Conservation (phyloP, 495 filamentous ascomycete species). For the Penicillium arizonense region DNA sequence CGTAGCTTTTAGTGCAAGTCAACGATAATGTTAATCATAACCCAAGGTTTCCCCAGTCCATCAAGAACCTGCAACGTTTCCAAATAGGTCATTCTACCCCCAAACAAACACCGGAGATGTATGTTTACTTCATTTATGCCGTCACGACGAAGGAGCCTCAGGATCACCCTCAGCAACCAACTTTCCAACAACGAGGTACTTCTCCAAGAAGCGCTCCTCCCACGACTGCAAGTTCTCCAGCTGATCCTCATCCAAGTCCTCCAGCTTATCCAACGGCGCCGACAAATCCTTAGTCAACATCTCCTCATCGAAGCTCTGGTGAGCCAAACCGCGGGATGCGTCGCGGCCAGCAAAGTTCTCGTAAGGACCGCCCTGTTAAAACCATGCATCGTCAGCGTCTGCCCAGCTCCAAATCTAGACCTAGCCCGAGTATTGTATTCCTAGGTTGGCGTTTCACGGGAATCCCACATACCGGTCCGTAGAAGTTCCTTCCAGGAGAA, state of each 20-base stretch:
- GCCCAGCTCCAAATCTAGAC: neutral
- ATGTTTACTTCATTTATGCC: neutral
- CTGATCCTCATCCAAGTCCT: conserved; percentile 73
- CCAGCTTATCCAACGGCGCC: conserved; percentile 78
- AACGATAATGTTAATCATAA: no score
- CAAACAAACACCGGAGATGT: neutral
- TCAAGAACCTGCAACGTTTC: no score
- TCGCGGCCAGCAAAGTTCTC: conserved; percentile 94
- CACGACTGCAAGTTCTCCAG: conserved; percentile 80
- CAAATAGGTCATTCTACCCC: no score
- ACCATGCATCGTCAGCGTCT: conserved; percentile 6
- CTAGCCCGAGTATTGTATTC: neutral
- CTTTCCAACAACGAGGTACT: conserved; percentile 93
- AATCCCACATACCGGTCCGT: conserved; percentile 62
- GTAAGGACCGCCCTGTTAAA: conserved; percentile 73
- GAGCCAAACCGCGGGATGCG: conserved; percentile 85
- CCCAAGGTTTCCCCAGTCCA: no score
- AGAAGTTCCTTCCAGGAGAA: conserved; percentile 80
- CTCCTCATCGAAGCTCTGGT: conserved; percentile 90
- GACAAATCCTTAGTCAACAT: conserved; percentile 94
- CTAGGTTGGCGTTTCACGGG: neutral
- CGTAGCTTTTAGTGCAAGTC: no score
- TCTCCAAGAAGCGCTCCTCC: conserved; percentile 90
- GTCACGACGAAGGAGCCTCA: conserved; percentile 44
- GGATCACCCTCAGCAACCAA: conserved; percentile 70